phyloP scores from a whole-genome alignment of 345 rosid species.

The Eucalyptus decipiens region DNA sequence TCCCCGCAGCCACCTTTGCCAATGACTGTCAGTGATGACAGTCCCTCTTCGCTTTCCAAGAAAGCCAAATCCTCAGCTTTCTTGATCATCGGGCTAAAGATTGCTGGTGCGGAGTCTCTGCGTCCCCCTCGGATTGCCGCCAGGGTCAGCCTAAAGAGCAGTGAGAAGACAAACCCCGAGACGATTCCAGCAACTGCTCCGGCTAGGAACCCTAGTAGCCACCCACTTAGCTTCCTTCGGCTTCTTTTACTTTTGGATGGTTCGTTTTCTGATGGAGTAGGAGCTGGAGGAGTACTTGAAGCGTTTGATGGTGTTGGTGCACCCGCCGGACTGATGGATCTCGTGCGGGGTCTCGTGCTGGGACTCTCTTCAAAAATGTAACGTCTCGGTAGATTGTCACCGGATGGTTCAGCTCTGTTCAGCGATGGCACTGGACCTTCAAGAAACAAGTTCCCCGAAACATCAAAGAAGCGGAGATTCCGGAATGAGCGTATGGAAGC shows the following conservation, averaged over 20 bases:
- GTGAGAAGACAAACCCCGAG: conserved; percentile 56
- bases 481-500: conserved; percentile 49
- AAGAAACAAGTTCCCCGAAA: conserved; percentile 61
- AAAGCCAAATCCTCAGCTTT: conserved; percentile 72
- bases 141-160: conserved; percentile 44
- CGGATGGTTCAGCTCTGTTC: conserved; percentile 21
- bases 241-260: conserved; percentile 1
- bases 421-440: conserved; percentile 46
- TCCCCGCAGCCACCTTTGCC: conserved; percentile 95
- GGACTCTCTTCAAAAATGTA: conserved; percentile 37
- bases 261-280: background rate
- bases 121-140: conserved; percentile 35
- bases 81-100: conserved; percentile 74
- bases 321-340: background rate
- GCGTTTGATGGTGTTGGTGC: background rate
- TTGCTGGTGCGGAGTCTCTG: conserved; percentile 38
- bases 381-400: conserved; percentile 34
- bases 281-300: conserved; percentile 1
- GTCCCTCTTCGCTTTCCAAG: conserved; percentile 60
- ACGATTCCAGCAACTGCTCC: conserved; percentile 57
- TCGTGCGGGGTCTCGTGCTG: background rate
- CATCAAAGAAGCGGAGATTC: conserved; percentile 62
- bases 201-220: conserved; percentile 56
- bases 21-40: conserved; percentile 37
- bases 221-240: conserved; percentile 31